A percentile compares a stretch with the other conserved stretches of the same genome.
Evolutionary conservation across 345 rosid species (phyloP).

Genomic region (Rubroshorea leprosula): DNA sequence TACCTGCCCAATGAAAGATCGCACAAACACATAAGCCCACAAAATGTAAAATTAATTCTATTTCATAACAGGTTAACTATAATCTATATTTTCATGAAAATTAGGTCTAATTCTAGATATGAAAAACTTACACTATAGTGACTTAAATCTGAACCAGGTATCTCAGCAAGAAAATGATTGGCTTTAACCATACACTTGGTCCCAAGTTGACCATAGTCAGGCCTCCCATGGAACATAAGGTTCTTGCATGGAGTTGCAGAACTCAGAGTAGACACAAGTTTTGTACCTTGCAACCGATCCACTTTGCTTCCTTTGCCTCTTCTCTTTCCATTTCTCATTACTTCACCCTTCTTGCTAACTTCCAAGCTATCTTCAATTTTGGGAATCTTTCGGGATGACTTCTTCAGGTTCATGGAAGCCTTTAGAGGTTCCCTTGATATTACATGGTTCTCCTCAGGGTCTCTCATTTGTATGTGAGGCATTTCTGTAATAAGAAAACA

Average conservation of each 20-base stretch:
- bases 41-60: not conserved
- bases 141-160: conserved; percentile 28
- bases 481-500: conserved; percentile 16
- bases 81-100: no score
- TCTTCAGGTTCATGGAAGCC: conserved; percentile 10
- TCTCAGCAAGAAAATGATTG: conserved; percentile 36
- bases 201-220: conserved; percentile 32
- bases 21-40: not conserved
- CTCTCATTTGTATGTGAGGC: conserved; percentile 27
- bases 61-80: no score
- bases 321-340: conserved; percentile 19
- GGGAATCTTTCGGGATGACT: conserved; percentile 15
- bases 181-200: conserved; percentile 35
- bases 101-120: no score
- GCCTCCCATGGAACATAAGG: conserved; percentile 22
- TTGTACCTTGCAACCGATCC: conserved; percentile 14
- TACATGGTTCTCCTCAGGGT: conserved; percentile 16
- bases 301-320: conserved; percentile 18
- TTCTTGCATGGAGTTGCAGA: conserved; percentile 22
- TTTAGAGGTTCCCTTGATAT: conserved; percentile 8
- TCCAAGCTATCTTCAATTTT: conserved; percentile 10
- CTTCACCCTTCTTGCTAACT: conserved; percentile 12
- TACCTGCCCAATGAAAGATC: conserved; percentile 23
- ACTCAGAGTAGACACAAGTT: conserved; percentile 4
- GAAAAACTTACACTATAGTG: conserved; percentile 33